Evolutionary conservation across 345 rosid genomes (phyloP).

Genomic region (Corymbia maculata): DNA sequence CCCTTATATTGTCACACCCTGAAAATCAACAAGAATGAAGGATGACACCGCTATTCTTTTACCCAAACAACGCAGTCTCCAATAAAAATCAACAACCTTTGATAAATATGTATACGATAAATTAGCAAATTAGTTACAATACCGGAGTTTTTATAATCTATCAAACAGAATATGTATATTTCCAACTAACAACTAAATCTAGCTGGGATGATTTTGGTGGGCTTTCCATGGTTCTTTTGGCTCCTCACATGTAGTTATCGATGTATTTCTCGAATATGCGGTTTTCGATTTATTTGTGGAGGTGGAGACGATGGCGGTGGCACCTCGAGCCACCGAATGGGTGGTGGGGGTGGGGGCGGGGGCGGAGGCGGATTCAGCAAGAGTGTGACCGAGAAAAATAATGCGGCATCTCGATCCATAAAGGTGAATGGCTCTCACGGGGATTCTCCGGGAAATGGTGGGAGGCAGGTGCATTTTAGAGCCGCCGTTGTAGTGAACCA

Average conservation of each 20-base stretch:
- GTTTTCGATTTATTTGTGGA: conserved; percentile 40
- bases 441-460: background rate
- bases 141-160: too few species aligned
- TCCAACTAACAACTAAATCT: too few species aligned
- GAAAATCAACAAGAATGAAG: too few species aligned
- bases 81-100: too few species aligned
- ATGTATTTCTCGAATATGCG: conserved; percentile 40
- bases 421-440: background rate
- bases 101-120: too few species aligned
- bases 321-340: background rate
- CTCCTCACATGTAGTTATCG: conserved; percentile 45
- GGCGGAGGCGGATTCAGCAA: background rate
- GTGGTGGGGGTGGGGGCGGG: background rate
- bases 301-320: conserved; percentile 5
- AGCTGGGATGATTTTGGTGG: conserved; percentile 49
- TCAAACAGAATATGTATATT: too few species aligned
- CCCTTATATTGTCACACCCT: background rate
- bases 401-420: background rate
- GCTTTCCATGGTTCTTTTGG: conserved; percentile 91
- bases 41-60: too few species aligned
- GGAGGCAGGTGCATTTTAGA: background rate
- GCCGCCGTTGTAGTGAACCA: background rate
- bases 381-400: background rate
- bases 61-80: too few species aligned
- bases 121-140: too few species aligned